A percentile compares a stretch with the other conserved stretches of the same genome.
phyloP scores from a whole-genome alignment of 2,329 filamentous ascomycete genomes.

The Colletotrichum gigasporum region DNA sequence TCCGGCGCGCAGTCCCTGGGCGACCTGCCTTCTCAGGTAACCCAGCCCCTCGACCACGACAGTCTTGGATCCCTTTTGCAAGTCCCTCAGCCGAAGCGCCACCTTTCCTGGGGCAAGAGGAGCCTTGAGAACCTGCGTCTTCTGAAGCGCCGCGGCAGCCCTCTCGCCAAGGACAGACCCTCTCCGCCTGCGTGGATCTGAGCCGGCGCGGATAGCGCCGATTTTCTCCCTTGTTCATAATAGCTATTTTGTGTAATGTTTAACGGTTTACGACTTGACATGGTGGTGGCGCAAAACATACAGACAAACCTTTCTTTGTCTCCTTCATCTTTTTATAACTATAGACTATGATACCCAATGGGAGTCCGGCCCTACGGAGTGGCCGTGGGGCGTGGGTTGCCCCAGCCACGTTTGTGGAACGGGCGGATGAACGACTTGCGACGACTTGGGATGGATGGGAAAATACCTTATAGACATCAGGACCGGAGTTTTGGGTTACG shows the following conservation, averaged over 20 bases:
- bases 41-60: neutral
- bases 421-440: slow-evolving; percentile 36
- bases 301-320: neutral
- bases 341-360: slow-evolving; percentile 28
- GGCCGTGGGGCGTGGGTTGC: too few species aligned
- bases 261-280: slow-evolving; percentile 8
- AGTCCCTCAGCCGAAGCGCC: slow-evolving; percentile 32
- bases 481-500: neutral
- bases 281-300: slow-evolving; percentile 1
- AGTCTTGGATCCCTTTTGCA: neutral
- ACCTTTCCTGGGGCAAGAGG: slow-evolving; percentile 26
- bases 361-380: neutral
- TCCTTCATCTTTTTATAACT: neutral
- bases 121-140: slow-evolving; percentile 35
- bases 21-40: neutral
- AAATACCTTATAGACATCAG: neutral
- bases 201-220: neutral
- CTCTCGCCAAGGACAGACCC: neutral
- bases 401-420: slow-evolving; percentile 5
- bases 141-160: slow-evolving; percentile 31
- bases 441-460: neutral
- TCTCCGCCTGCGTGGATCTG: slow-evolving; percentile 9
- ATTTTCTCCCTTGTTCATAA: neutral
- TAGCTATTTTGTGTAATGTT: neutral
- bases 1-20: neutral